Evolutionary conservation across 495 filamentous ascomycete species (phyloP), one percentile per base, ranked within the genome.

Genomic region (Neurospora sp.): DNA sequence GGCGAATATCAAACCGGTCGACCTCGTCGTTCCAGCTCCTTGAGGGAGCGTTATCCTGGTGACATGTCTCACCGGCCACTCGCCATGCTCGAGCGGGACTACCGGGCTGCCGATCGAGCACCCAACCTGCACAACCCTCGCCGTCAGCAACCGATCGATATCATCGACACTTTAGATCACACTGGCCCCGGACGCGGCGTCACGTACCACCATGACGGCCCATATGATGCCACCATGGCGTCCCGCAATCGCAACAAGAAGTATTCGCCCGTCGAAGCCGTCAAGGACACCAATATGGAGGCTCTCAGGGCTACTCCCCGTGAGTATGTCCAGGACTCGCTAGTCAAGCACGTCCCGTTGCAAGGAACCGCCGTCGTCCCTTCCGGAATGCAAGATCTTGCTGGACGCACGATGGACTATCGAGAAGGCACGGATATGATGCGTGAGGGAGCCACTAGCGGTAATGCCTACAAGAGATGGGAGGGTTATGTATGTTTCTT

Each of bases 121-220:
- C 89, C 86, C 0, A 90, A 91, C 78, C 85, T 92, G 3, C 79
- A 73, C 71, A 79, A 85, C 42, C 76, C 72, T n/a, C 79, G 88
- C 9, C 88, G 88, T 74, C 89, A 86, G 70, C 88, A 88, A 70
- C 84, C 91, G 13, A 89, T 92, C 19, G 96, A 99, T 78, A 85
- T 85, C 15, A 94, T 99, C 75, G 96, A 99, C 81, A 79, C 85
- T 4, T 87, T 99, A 0, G 96, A 97, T 76, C 82, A 84, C 70
- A 80, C 84, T 1, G 77, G 79, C 9, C 82, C 90, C 2, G 17
- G 76, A 9, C 86, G 85, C 4, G 84, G 85, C 21, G 82, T 80
- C 9, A 81, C 84, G 3, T 98, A 97, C 77, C 96, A 99, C 79
- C 96, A 99, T 76, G 92, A 92, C 72, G 96, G 96, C 0, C 96